These are phyloP conservation scores for Triticum turgidum DNA, from an alignment of 176 grass and related monocot genomes.

Conservation along the genomic window DNA sequence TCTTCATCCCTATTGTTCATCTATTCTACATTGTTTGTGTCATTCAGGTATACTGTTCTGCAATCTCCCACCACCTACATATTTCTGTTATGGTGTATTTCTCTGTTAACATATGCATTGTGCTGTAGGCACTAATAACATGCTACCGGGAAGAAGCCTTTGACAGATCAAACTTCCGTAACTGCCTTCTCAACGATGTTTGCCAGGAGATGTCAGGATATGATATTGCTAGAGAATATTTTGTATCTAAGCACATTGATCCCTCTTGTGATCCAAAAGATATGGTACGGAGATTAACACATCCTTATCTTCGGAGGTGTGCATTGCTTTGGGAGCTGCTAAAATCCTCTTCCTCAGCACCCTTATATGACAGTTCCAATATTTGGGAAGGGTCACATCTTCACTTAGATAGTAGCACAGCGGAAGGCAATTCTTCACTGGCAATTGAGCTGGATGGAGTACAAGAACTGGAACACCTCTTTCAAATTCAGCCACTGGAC, in stretches of 20 bases:
- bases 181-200: slow-evolving; percentile 64
- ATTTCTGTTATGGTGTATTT: slow-evolving; percentile 10
- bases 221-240: slow-evolving; percentile 70
- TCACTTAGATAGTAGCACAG: slow-evolving; percentile 41
- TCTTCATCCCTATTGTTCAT: slow-evolving; percentile 74
- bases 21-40: slow-evolving; percentile 87
- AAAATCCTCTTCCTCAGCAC: slow-evolving; percentile 47
- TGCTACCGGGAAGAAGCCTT: slow-evolving; percentile 80
- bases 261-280: slow-evolving; percentile 67
- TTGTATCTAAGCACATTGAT: slow-evolving; percentile 78
- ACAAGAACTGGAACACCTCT: slow-evolving; percentile 74
- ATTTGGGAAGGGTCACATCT: slow-evolving; percentile 82
- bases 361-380: slow-evolving; percentile 68
- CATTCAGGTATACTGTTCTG: slow-evolving; percentile 75
- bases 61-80: neutral
- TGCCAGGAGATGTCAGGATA: slow-evolving; percentile 70
- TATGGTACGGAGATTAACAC: slow-evolving; percentile 79
- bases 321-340: slow-evolving; percentile 81
- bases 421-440: slow-evolving; percentile 44
- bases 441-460: slow-evolving; percentile 62
- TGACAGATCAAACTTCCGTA: slow-evolving; percentile 70
- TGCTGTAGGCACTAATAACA: slow-evolving; percentile 76
- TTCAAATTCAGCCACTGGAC: slow-evolving; percentile 76
- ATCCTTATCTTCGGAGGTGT: slow-evolving; percentile 92
- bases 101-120: slow-evolving; percentile 26